Evolutionary conservation across 2,329 filamentous ascomycete genomes (phyloP).

Genomic region (Colletotrichum viniferum): DNA sequence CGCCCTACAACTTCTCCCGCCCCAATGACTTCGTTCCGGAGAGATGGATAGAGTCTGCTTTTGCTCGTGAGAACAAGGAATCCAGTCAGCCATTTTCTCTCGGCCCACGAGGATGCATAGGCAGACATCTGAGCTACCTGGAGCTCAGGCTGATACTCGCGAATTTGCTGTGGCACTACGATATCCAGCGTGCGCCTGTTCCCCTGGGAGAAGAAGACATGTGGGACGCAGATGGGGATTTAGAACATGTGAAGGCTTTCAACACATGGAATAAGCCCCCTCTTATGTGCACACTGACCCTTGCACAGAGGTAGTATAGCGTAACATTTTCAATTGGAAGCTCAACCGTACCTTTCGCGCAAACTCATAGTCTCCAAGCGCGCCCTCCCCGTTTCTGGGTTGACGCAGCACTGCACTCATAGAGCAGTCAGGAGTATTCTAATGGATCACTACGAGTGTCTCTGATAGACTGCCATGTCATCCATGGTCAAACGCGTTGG

Average conservation of each 20-base stretch:
- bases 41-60: slow-evolving; percentile 30
- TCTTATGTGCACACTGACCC: slow-evolving; percentile 29
- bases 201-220: slow-evolving; percentile 22
- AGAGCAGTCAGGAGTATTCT: neutral
- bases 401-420: neutral
- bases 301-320: neutral
- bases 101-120: slow-evolving; percentile 35
- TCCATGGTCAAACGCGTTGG: neutral
- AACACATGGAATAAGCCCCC: slow-evolving; percentile 32
- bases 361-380: neutral
- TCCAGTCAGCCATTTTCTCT: slow-evolving; percentile 31
- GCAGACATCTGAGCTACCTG: slow-evolving; percentile 33
- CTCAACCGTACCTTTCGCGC: neutral
- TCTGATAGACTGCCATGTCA: neutral
- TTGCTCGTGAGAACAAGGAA: slow-evolving; percentile 24
- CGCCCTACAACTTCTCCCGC: slow-evolving; percentile 31
- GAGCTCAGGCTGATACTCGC: slow-evolving; percentile 34
- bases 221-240: slow-evolving; percentile 29
- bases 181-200: slow-evolving; percentile 28
- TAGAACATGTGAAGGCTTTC: slow-evolving; percentile 28
- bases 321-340: neutral
- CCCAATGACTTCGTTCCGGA: slow-evolving; percentile 38
- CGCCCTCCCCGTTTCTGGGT: neutral
- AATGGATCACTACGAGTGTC: neutral
- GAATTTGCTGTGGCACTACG: slow-evolving; percentile 29